These are phyloP conservation scores for Acidiella bohemica DNA, from an alignment of 495 filamentous ascomycete genomes.

Conservation along the genomic window DNA sequence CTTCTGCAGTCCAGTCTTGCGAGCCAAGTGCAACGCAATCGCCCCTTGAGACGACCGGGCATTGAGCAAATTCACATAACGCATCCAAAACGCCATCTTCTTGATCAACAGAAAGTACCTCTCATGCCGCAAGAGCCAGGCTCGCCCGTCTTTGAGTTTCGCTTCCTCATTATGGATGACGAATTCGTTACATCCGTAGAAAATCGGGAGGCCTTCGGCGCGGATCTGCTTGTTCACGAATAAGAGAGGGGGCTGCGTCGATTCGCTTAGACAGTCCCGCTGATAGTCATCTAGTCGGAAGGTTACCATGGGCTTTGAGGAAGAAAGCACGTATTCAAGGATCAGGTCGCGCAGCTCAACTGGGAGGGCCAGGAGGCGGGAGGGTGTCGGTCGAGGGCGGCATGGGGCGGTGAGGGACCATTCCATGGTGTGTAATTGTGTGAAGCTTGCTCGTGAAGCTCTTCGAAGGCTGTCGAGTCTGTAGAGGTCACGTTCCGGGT, in stretches of 20 bases:
- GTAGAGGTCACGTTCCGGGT: too few species aligned
- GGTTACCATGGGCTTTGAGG: conserved; percentile 5
- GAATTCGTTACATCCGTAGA: conserved; percentile 5
- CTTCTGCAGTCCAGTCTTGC: not conserved
- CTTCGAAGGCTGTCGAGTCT: too few species aligned
- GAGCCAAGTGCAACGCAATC: not conserved
- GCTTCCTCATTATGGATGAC: conserved; percentile 7
- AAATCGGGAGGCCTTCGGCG: conserved; percentile 6
- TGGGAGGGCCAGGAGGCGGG: conserved; percentile 4
- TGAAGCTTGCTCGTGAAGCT: too few species aligned
- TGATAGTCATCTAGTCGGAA: conserved; percentile 15
- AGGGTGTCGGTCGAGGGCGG: not conserved
- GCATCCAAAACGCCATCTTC: conserved; percentile 5
- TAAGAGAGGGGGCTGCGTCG: conserved; percentile 9
- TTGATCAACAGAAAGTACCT: not conserved
- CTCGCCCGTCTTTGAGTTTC: not conserved
- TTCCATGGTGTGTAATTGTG: conserved; percentile 3
- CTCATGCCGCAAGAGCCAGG: not conserved
- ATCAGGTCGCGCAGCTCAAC: conserved; percentile 8
- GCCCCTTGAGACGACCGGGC: conserved; percentile 1
- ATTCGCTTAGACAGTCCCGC: conserved; percentile 2
- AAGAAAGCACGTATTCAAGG: conserved; percentile 7
- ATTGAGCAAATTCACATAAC: not conserved
- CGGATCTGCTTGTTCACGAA: conserved; percentile 7
- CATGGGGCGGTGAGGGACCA: not conserved